A percentile compares a stretch with the other conserved stretches of the same genome.
These are phyloP conservation scores for Ogataea nitratoaversa DNA, from an alignment of 805 yeast species.

Conservation along the genomic window DNA sequence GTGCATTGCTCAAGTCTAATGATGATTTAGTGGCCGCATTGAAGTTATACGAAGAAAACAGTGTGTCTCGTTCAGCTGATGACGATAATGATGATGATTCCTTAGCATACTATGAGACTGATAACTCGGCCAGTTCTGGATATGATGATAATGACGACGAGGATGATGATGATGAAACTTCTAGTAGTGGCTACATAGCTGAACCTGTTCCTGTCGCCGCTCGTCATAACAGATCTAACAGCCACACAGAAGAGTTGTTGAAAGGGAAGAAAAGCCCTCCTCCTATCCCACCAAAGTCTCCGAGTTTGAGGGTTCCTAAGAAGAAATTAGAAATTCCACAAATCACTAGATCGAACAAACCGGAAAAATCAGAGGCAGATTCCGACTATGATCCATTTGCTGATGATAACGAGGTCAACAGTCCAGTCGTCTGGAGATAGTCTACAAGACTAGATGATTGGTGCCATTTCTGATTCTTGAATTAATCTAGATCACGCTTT, in stretches of 20 bases:
- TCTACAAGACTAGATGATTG: too few relatives aligned
- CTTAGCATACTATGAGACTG: constrained; percentile 35
- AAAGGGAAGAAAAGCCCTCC: constrained; percentile 21
- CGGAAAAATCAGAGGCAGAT: constrained; percentile 3
- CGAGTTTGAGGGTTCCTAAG: constrained; percentile 11
- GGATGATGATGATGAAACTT: background rate
- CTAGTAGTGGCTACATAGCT: background rate
- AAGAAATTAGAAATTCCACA: background rate
- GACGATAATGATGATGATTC: constrained; percentile 37
- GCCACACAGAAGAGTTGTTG: background rate
- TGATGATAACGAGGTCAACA: constrained; percentile 28
- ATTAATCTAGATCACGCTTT: too few relatives aligned
- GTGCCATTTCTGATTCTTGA: too few relatives aligned
- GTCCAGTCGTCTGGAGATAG: constrained; percentile 27
- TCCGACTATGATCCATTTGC: constrained; percentile 30
- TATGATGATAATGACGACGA: constrained; percentile 3
- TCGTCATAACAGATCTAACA: background rate
- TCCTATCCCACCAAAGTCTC: constrained; percentile 25
- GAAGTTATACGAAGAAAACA: constrained; percentile 58
- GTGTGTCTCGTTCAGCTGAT: constrained; percentile 42
- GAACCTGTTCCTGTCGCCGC: background rate
- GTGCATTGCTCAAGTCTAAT: constrained; percentile 83
- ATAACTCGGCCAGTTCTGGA: constrained; percentile 17
- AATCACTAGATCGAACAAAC: background rate
- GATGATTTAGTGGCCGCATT: constrained; percentile 81